Evolutionary conservation across 805 yeast species (phyloP), one percentile per base, ranked within the genome.

Genomic region (Lipomyces lipofer): DNA sequence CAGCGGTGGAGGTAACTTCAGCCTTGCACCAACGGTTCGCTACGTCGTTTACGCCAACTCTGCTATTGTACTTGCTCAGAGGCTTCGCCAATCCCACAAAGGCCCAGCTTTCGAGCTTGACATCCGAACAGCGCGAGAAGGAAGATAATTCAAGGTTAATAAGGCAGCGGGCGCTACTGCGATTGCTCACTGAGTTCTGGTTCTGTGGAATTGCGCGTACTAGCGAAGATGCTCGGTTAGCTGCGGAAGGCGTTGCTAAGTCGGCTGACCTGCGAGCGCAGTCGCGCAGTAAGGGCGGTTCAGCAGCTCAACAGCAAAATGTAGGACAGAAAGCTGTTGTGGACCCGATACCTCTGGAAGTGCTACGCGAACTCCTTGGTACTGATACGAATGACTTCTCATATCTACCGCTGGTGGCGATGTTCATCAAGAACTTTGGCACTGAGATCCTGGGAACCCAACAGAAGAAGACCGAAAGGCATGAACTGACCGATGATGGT

Each of bases 21-120:
- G 84, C 83, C 0, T 70, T 90, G 17, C 96, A 89, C 70, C 96
- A 86, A 68, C 73, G 97, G 51, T 89, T 90, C 65, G 64, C 73
- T 1, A 49, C 59, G 0, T 60, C 68, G 2, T 85, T 87, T 67
- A 78, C 91, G 24, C 56, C 62, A 24, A 19, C 30, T 0, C 28
- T 58, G 36, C 21, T 52, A 40, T 43, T 46, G 2, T 43, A 47
- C 19, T 52, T 71, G 13, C 52, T 67, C 13, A 57, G 60, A n/a
- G 68, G 64, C 4, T 59, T 70, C 25, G 56, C 55, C 17, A 54
- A 53, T 22, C 63, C 63, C 24, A 10, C 63, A 15, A 56, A 59
- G 48, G 48, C 60, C 21, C 64, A 63, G 17, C 47, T 56, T 7
- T 52, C 58, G 8, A 47, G 54, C 2, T 47, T 60, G 19, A 54